A percentile compares a stretch with the other conserved stretches of the same genome.
Conservation (phyloP, 139 green algal genomes). For the Trebouxia sp. region DNA sequence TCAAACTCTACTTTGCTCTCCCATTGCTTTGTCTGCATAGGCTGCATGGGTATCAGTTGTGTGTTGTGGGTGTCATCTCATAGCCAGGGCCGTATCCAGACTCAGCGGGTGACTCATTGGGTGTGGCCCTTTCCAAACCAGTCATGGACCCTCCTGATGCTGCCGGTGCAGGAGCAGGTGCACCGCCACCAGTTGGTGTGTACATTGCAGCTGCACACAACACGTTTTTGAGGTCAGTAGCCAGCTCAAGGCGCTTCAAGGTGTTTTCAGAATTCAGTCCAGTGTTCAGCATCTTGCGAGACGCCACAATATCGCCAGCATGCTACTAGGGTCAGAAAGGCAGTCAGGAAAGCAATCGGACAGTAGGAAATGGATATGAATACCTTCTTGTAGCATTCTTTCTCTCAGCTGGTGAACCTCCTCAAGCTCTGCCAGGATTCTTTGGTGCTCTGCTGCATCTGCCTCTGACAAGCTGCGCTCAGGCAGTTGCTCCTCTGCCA, state of each 20-base stretch:
- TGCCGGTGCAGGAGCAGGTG: neutral
- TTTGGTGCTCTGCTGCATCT: neutral
- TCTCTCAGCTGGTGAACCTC: constrained; percentile 4
- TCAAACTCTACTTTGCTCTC: no score
- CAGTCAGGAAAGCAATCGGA: no score
- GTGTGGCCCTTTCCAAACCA: neutral
- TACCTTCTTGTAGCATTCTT: neutral
- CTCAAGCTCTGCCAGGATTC: constrained; percentile 3
- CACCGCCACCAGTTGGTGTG: neutral
- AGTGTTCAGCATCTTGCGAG: no score
- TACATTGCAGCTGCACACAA: constrained; percentile 2
- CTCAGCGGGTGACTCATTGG: neutral
- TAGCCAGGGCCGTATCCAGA: neutral
- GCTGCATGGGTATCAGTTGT: neutral
- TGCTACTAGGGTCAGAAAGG: no score
- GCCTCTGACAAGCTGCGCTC: neutral
- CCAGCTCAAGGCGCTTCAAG: no score
- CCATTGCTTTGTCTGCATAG: no score
- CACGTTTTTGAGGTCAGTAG: neutral
- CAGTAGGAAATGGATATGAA: no score
- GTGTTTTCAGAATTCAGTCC: no score
- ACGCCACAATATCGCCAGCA: no score
- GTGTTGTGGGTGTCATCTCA: neutral
- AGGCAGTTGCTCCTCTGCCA: neutral
- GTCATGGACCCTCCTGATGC: no score